These are phyloP conservation scores for Starmerella sirachaensis DNA, from an alignment of 805 yeast species.

Conservation along the genomic window DNA sequence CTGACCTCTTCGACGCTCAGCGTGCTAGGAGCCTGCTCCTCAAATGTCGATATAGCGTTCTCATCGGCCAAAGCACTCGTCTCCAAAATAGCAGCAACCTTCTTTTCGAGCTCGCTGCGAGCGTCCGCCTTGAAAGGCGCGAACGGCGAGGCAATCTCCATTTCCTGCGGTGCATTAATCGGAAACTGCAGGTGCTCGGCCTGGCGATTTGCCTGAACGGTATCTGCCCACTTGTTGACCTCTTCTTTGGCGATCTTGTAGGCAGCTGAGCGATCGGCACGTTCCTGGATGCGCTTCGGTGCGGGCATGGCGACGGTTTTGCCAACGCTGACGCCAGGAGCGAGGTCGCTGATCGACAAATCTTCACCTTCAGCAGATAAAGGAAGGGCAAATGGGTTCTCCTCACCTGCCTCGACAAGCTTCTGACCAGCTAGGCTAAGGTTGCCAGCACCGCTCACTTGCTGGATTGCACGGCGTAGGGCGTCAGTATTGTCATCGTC, in stretches of 20 bases:
- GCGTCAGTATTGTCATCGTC: slow-evolving; percentile 40
- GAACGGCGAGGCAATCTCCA: slow-evolving; percentile 44
- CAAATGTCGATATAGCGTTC: slow-evolving; percentile 68
- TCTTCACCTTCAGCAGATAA: slow-evolving; percentile 31
- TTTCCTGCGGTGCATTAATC: slow-evolving; percentile 35
- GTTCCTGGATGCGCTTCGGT: slow-evolving; percentile 73
- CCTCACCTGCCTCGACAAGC: slow-evolving; percentile 25
- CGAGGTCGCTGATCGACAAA: slow-evolving; percentile 61
- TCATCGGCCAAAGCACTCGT: slow-evolving; percentile 63
- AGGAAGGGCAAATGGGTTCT: slow-evolving; percentile 27
- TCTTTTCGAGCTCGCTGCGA: slow-evolving; percentile 47
- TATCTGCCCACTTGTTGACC: slow-evolving; percentile 78
- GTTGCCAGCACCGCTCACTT: slow-evolving; percentile 20
- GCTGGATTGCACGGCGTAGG: slow-evolving; percentile 32
- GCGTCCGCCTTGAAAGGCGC: slow-evolving; percentile 36
- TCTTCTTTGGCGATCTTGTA: slow-evolving; percentile 80
- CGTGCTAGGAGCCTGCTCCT: slow-evolving; percentile 71
- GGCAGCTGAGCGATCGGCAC: slow-evolving; percentile 80
- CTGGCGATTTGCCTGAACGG: slow-evolving; percentile 61
- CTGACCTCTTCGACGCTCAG: slow-evolving; percentile 67
- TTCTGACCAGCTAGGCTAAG: slow-evolving; percentile 12
- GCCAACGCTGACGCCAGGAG: slow-evolving; percentile 11
- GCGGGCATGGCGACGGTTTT: slow-evolving; percentile 64
- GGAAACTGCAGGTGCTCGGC: slow-evolving; percentile 83
- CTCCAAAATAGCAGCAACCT: slow-evolving; percentile 46